A percentile compares a stretch with the other conserved stretches of the same genome.
Evolutionary conservation across 2,329 filamentous ascomycete species (phyloP).

Genomic region (Cadophora sp.): DNA sequence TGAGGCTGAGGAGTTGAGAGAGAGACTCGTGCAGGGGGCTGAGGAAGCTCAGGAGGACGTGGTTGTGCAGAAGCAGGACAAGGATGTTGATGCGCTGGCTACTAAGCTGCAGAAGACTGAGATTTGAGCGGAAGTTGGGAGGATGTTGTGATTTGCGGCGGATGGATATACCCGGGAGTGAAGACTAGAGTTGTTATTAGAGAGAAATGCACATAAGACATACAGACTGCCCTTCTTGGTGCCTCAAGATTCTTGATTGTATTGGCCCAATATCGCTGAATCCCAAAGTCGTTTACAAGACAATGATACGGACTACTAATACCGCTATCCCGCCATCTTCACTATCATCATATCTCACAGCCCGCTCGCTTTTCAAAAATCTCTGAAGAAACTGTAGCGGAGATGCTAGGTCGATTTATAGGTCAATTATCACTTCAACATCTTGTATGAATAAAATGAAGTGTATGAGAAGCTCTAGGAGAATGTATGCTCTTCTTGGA

Average conservation of each 20-base stretch:
- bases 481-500: too few relatives aligned
- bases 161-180: slow-evolving; percentile 19
- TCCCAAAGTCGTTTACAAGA: not conserved
- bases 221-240: not conserved
- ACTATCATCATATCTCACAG: too few relatives aligned
- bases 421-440: too few relatives aligned
- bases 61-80: slow-evolving; percentile 72
- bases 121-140: slow-evolving; percentile 20
- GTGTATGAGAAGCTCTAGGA: too few relatives aligned
- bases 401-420: too few relatives aligned
- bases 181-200: not conserved
- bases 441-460: too few relatives aligned
- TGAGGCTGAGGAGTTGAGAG: slow-evolving; percentile 67
- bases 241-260: not conserved
- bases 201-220: slow-evolving; percentile 19
- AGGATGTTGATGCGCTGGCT: slow-evolving; percentile 82
- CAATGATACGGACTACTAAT: not conserved
- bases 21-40: slow-evolving; percentile 73
- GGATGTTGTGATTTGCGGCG: not conserved
- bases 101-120: slow-evolving; percentile 73
- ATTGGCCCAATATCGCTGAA: not conserved
- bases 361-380: too few relatives aligned
- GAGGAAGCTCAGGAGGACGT: slow-evolving; percentile 77
- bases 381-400: too few relatives aligned
- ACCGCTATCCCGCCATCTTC: too few relatives aligned